These are phyloP conservation scores for Bipolaris victoriae DNA, from an alignment of 2,329 filamentous ascomycete species.

Conservation along the genomic window DNA sequence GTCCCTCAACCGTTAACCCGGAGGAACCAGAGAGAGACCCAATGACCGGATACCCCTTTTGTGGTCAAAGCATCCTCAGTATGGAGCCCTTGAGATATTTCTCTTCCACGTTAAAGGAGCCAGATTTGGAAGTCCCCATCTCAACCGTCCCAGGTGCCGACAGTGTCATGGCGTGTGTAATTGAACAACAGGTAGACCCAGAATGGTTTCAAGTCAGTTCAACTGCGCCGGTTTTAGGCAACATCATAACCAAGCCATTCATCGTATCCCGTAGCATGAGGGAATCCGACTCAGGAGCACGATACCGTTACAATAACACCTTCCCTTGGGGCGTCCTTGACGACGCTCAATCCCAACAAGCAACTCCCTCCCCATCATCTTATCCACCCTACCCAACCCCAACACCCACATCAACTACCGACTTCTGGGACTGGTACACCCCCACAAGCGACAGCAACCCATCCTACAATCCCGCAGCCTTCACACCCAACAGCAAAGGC, in stretches of 20 bases:
- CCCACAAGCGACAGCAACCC: too few relatives aligned
- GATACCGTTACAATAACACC: background rate
- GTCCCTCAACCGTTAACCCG: background rate
- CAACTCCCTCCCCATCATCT: too few relatives aligned
- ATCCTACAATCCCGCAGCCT: too few relatives aligned
- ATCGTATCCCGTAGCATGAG: background rate
- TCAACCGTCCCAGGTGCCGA: background rate
- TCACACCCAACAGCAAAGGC: too few relatives aligned
- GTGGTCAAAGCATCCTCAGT: background rate
- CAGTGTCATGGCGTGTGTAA: slow-evolving; percentile 1
- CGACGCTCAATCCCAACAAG: background rate
- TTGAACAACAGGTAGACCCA: background rate
- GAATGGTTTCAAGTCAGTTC: background rate
- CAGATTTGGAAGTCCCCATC: background rate
- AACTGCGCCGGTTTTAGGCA: too few relatives aligned
- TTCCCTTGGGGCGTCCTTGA: background rate
- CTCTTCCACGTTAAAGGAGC: background rate
- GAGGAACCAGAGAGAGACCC: background rate
- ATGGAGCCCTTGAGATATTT: background rate
- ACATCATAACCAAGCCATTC: background rate
- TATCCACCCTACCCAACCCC: background rate
- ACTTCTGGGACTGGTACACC: background rate
- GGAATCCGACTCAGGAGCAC: background rate
- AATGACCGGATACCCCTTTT: background rate
- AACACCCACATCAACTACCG: background rate